phyloP scores from a whole-genome alignment of 2,329 filamentous ascomycete genomes.

The Colletotrichum sp. region DNA sequence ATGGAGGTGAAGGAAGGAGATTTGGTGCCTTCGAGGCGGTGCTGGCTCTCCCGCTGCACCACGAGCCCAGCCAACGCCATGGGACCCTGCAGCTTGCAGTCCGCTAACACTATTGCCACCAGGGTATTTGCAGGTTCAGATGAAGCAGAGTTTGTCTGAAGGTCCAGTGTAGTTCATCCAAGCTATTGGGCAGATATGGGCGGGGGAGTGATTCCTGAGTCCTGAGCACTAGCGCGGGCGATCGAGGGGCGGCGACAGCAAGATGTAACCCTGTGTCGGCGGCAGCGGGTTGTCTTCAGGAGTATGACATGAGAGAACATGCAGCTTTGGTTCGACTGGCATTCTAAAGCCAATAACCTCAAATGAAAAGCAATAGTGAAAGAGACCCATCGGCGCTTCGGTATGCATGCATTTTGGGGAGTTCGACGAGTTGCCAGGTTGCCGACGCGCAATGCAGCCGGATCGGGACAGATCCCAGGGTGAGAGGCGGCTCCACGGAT shows the following conservation, averaged over 20 bases:
- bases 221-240: not conserved
- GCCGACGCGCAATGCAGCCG: not conserved
- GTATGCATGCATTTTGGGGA: not conserved
- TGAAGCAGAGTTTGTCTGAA: slow-evolving; percentile 6
- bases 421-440: not conserved
- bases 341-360: not conserved
- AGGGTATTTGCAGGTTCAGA: not conserved
- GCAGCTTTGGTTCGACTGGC: not conserved
- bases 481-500: not conserved
- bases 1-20: not conserved
- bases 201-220: not conserved
- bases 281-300: not conserved
- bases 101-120: not conserved
- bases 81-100: not conserved
- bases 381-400: not conserved
- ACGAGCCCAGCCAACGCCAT: not conserved
- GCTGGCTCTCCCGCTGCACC: not conserved
- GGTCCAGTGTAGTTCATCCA: not conserved
- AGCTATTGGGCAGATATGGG: not conserved
- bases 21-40: not conserved
- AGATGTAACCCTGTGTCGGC: not conserved
- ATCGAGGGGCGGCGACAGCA: not conserved
- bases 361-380: not conserved
- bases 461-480: not conserved
- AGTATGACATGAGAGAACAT: not conserved